These are phyloP conservation scores for Corchorus capsularis DNA, from an alignment of 345 rosid genomes.

Conservation along the genomic window DNA sequence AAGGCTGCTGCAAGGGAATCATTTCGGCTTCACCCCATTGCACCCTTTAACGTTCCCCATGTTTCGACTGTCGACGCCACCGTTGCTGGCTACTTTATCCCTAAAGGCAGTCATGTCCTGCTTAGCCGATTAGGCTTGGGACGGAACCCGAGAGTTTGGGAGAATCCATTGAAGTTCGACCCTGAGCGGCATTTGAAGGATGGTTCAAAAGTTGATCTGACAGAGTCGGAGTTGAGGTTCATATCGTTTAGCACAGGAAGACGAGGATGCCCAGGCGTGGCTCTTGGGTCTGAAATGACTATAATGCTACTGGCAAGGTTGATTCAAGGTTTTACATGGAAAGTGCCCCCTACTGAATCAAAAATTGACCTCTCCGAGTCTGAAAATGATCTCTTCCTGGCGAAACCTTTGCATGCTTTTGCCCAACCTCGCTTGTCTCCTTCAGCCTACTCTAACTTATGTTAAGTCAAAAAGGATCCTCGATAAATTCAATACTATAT, in stretches of 20 bases:
- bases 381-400: neutral
- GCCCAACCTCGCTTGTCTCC: conserved; percentile 9
- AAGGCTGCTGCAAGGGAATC: conserved; percentile 6
- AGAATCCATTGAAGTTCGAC: neutral
- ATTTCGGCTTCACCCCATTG: neutral
- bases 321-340: conserved; percentile 18
- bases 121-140: neutral
- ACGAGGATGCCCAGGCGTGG: neutral
- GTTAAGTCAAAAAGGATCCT: no score
- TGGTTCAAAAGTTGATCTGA: neutral
- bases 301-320: conserved; percentile 8
- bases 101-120: neutral
- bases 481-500: no score
- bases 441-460: neutral
- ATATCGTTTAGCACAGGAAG: conserved; percentile 1
- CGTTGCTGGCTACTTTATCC: neutral
- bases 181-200: conserved; percentile 1
- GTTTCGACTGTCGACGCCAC: neutral
- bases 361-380: conserved; percentile 12
- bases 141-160: neutral
- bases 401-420: conserved; percentile 18
- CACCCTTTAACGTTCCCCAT: conserved; percentile 8
- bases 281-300: conserved; percentile 5
- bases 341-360: neutral
- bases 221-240: neutral